Conservation (phyloP, 108 stramenopile genomes). For the Skeletonema menzelii region DNA sequence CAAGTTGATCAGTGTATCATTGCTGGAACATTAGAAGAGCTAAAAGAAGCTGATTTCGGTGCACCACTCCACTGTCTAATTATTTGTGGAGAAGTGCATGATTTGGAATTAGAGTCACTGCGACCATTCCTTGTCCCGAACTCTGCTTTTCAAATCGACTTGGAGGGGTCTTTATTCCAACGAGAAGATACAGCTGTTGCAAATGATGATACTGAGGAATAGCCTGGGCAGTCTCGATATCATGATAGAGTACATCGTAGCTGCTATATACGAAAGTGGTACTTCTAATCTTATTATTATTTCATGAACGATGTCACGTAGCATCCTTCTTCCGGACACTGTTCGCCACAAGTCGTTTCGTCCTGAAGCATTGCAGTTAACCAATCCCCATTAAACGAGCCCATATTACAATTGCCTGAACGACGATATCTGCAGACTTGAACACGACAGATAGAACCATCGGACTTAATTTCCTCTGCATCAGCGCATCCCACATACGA, state of each 20-base stretch:
- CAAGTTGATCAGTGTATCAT: slow-evolving; percentile 90
- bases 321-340: slow-evolving; percentile 40
- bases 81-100: slow-evolving; percentile 94
- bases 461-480: background rate
- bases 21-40: slow-evolving; percentile 91
- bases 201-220: background rate
- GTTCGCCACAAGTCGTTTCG: slow-evolving; percentile 26
- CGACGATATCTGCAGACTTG: slow-evolving; percentile 43
- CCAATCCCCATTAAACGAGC: slow-evolving; percentile 24
- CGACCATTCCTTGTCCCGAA: slow-evolving; percentile 70
- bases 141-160: slow-evolving; percentile 58
- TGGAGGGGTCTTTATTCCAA: slow-evolving; percentile 34
- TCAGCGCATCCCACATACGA: slow-evolving; percentile 43
- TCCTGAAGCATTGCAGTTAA: slow-evolving; percentile 19
- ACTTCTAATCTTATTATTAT: background rate
- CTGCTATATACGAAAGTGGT: no score
- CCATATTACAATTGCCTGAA: slow-evolving; percentile 43
- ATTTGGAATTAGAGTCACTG: slow-evolving; percentile 88
- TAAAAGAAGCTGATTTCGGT: slow-evolving; percentile 90
- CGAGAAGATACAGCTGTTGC: background rate
- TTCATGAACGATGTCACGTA: background rate
- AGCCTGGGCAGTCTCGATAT: no score
- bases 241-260: no score
- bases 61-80: slow-evolving; percentile 94
- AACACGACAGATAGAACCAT: slow-evolving; percentile 34